Evolutionary conservation across 257 asterid species (phyloP).

Genomic region (Ilex asprella): DNA sequence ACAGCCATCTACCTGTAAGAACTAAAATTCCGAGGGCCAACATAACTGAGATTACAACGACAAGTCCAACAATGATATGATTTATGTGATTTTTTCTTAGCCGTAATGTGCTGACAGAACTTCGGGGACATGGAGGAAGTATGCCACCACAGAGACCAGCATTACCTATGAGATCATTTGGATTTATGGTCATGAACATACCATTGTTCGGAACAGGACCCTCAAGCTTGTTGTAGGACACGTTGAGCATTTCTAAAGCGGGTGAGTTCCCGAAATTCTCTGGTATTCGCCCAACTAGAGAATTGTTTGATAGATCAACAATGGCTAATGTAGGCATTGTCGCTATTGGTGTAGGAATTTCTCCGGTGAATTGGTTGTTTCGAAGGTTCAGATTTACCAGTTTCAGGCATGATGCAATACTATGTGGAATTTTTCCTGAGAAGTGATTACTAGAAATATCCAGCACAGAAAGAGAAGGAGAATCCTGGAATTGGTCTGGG

Average conservation of each 20-base stretch:
- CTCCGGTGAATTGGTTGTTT: conserved; percentile 49
- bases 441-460: conserved; percentile 60
- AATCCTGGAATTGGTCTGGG: conserved; percentile 57
- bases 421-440: conserved; percentile 55
- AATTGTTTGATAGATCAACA: conserved; percentile 63
- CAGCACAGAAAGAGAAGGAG: conserved; percentile 50
- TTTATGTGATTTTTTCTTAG: conserved; percentile 28
- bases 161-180: conserved; percentile 56
- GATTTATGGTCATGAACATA: conserved; percentile 48
- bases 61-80: conserved; percentile 38
- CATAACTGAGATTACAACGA: conserved; percentile 39
- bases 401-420: conserved; percentile 59
- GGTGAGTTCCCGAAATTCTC: conserved; percentile 57
- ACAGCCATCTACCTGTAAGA: conserved; percentile 39
- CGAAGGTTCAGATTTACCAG: conserved; percentile 50
- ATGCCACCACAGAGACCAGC: conserved; percentile 67
- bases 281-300: conserved; percentile 60
- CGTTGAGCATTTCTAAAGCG: conserved; percentile 60
- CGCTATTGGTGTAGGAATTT: conserved; percentile 55
- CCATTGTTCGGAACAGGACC: conserved; percentile 73
- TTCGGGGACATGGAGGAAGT: conserved; percentile 52
- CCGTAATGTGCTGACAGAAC: conserved; percentile 11
- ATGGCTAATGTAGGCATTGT: conserved; percentile 51
- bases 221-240: conserved; percentile 56
- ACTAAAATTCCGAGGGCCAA: conserved; percentile 24